Evolutionary conservation across 1,139 yeast genomes (phyloP).

Genomic region (Nematodospora anomalae): DNA sequence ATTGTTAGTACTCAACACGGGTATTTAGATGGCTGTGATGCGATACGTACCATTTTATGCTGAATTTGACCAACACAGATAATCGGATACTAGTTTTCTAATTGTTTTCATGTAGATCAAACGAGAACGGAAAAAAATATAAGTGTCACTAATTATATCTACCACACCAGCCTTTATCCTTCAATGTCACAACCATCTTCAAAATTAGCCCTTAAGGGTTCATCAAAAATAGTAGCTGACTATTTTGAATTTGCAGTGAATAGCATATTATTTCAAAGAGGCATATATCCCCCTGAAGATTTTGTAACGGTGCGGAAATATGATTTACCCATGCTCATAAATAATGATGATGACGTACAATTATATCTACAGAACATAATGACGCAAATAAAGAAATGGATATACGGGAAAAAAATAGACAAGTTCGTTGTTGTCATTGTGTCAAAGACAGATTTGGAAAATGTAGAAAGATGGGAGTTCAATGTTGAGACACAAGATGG

Average conservation of each 20-base stretch:
- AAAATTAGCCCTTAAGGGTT: constrained; percentile 70
- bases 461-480: constrained; percentile 87
- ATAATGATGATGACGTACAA: constrained; percentile 76
- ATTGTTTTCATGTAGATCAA: neutral
- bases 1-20: constrained; percentile 7
- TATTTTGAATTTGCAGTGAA: constrained; percentile 82
- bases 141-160: neutral
- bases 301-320: constrained; percentile 78
- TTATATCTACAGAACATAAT: constrained; percentile 67
- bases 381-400: constrained; percentile 81
- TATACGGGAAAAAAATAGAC: constrained; percentile 67
- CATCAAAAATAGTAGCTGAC: constrained; percentile 76
- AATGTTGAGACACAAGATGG: constrained; percentile 47
- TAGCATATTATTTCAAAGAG: constrained; percentile 82
- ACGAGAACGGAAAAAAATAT: neutral
- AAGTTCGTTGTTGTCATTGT: constrained; percentile 72
- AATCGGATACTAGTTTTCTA: too few species aligned
- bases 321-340: constrained; percentile 72
- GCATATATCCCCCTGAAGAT: constrained; percentile 88
- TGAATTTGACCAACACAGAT: too few species aligned
- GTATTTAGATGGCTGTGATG: too few species aligned
- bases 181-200: constrained; percentile 10
- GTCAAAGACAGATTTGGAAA: constrained; percentile 64
- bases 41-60: constrained; percentile 4
- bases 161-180: constrained; percentile 2